phyloP scores from a whole-genome alignment of 495 filamentous ascomycete species.

The Viridothelium virens region DNA sequence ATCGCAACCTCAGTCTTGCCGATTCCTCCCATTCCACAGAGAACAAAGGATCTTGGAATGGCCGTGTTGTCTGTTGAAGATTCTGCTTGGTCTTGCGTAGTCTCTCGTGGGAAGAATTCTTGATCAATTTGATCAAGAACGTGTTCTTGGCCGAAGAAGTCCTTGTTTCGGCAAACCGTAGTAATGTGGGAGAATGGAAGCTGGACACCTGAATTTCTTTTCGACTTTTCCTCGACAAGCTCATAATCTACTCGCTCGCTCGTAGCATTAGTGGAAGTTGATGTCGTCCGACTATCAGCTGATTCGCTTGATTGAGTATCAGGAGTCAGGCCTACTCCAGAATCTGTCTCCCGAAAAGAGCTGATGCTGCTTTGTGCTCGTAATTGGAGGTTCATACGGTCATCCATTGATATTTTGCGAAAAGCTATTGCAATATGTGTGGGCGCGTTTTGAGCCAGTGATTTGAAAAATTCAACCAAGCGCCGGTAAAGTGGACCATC shows the following conservation, averaged over 20 bases:
- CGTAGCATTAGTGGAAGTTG: not conserved
- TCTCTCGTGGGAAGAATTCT: constrained; percentile 4
- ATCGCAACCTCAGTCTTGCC: constrained; percentile 7
- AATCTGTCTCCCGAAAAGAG: not conserved
- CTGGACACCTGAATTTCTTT: not conserved
- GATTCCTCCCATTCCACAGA: constrained; percentile 7
- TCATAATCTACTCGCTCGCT: not conserved
- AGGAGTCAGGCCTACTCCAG: not conserved
- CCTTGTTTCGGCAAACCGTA: not conserved
- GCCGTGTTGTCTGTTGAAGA: not conserved
- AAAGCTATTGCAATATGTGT: not conserved
- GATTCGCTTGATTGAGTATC: constrained; percentile 8
- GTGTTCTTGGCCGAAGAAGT: constrained; percentile 8
- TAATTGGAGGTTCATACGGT: not conserved
- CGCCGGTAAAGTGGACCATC: not conserved
- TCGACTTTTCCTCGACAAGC: not conserved
- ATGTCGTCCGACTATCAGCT: not conserved
- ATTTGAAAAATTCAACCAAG: not conserved
- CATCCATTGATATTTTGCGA: not conserved
- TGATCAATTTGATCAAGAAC: constrained; percentile 7
- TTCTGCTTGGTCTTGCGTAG: not conserved
- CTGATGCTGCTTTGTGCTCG: not conserved
- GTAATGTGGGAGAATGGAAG: constrained; percentile 3
- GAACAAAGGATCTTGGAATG: constrained; percentile 1
- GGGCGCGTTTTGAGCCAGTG: not conserved